These are phyloP conservation scores for Alternaria sp. DNA, from an alignment of 2,329 filamentous ascomycete genomes.

Conservation along the genomic window DNA sequence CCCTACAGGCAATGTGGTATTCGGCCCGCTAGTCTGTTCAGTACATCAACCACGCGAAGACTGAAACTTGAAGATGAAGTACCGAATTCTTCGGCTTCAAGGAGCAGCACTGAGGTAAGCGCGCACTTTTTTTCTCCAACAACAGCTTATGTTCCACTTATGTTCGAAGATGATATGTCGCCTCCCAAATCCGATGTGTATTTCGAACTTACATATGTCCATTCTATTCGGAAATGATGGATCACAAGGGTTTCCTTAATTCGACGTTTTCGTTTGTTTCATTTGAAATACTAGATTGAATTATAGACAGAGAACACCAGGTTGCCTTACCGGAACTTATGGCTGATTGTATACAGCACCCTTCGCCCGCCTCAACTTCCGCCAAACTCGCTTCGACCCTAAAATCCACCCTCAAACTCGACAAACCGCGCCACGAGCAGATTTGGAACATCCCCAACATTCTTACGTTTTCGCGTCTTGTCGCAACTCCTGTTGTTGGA, in stretches of 20 bases:
- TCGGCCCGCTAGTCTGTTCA: constrained; percentile 24
- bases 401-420: constrained; percentile 42
- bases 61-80: constrained; percentile 20
- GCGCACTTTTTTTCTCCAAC: neutral
- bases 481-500: constrained; percentile 84
- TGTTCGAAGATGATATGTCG: neutral
- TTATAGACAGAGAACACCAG: neutral
- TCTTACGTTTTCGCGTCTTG: constrained; percentile 84
- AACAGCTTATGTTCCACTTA: neutral
- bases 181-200: no score
- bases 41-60: constrained; percentile 26
- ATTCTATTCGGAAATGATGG: neutral
- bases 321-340: neutral
- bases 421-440: constrained; percentile 70
- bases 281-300: neutral
- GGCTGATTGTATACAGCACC: constrained; percentile 15
- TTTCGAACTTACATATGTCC: neutral
- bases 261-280: no score
- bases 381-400: constrained; percentile 39
- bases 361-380: constrained; percentile 19
- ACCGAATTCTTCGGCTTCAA: constrained; percentile 7
- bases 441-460: constrained; percentile 98
- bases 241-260: no score
- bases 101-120: constrained; percentile 27
- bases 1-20: constrained; percentile 7